Evolutionary conservation across 164 flowering plant species (phyloP).

Genomic region (Berberis thunbergii): DNA sequence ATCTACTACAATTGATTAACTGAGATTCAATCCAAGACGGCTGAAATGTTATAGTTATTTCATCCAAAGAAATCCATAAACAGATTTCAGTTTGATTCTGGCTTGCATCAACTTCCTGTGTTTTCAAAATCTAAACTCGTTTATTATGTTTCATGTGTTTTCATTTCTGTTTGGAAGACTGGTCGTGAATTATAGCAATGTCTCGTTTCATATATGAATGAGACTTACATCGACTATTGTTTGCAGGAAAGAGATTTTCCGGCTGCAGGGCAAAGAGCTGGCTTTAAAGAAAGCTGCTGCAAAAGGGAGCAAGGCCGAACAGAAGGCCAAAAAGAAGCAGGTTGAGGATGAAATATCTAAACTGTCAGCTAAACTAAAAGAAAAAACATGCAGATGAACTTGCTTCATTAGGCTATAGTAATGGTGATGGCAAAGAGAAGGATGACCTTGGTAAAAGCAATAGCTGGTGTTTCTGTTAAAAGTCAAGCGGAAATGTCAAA

Average conservation of each 20-base stretch:
- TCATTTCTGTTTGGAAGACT: no score
- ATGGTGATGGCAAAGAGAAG: constrained; percentile 24
- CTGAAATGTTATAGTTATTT: no score
- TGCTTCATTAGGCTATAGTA: constrained; percentile 56
- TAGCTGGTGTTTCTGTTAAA: constrained; percentile 72
- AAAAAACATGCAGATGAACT: constrained; percentile 73
- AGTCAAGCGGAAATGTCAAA: constrained; percentile 43
- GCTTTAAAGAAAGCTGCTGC: constrained; percentile 80
- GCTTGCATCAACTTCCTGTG: no score
- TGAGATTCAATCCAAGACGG: no score
- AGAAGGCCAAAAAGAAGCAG: constrained; percentile 90
- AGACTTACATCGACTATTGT: background rate
- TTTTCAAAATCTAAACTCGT: no score
- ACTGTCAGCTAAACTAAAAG: constrained; percentile 65
- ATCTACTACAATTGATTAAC: no score
- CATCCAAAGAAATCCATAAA: no score
- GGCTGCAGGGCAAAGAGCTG: constrained; percentile 72
- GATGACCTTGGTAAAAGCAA: constrained; percentile 56
- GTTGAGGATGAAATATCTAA: constrained; percentile 80
- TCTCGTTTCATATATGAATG: no score
- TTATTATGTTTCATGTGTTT: no score
- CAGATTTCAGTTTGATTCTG: no score
- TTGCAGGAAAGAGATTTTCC: constrained; percentile 64
- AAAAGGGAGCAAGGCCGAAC: constrained; percentile 97
- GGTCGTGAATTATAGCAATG: no score